A percentile compares a stretch with the other conserved stretches of the same genome.
Conservation (phyloP, 805 yeast genomes). For the Cyberlindnera suaveolens region DNA sequence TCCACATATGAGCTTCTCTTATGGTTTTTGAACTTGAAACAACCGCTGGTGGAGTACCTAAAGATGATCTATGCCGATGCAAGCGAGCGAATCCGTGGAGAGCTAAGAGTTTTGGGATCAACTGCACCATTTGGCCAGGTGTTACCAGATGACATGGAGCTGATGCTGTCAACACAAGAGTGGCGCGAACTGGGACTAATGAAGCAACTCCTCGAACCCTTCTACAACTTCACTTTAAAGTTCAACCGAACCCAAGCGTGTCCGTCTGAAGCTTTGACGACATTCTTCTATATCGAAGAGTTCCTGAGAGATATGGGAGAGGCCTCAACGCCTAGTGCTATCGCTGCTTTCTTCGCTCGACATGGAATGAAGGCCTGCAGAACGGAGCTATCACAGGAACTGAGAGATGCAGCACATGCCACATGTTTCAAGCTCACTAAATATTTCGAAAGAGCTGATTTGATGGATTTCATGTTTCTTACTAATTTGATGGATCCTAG, state of each 20-base stretch:
- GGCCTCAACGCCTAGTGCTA: not conserved
- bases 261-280: not conserved
- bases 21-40: not conserved
- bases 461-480: not conserved
- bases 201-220: not conserved
- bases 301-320: not conserved
- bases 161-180: not conserved
- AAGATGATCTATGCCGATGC: not conserved
- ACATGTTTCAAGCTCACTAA: not conserved
- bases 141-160: not conserved
- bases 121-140: not conserved
- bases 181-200: not conserved
- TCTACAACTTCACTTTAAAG: not conserved
- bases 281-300: not conserved
- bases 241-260: not conserved
- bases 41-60: not conserved
- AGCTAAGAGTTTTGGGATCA: not conserved
- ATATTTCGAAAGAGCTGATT: not conserved
- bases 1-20: not conserved
- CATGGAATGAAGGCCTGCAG: no score
- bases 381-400: not conserved
- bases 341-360: no score
- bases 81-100: not conserved
- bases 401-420: not conserved
- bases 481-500: not conserved